phyloP scores from a whole-genome alignment of 2,329 filamentous ascomycete genomes.

The Colletotrichum euphorbiae region DNA sequence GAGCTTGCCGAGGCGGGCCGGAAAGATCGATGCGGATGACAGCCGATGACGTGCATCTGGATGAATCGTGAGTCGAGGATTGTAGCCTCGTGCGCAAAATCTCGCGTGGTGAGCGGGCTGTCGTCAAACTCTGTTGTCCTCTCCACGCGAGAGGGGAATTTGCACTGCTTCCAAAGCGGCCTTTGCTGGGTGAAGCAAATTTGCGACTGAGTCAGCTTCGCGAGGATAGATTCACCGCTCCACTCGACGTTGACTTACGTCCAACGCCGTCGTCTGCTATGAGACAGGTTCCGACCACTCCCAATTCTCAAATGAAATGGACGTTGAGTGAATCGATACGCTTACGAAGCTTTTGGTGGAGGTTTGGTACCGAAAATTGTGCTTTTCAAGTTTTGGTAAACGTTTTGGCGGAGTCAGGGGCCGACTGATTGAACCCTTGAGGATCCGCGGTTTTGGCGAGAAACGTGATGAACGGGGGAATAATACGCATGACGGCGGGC shows the following conservation, averaged over 20 bases:
- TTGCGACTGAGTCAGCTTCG: conserved; percentile 6
- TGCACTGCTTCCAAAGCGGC: conserved; percentile 6
- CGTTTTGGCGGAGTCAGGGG: neutral
- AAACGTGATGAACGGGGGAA: neutral
- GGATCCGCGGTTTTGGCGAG: neutral
- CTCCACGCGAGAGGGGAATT: neutral
- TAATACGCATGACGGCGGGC: neutral
- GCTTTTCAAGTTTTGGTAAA: neutral
- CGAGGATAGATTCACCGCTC: neutral
- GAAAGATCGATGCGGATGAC: neutral
- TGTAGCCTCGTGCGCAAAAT: neutral
- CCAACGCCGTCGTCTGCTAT: neutral
- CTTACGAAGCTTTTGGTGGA: too few relatives aligned
- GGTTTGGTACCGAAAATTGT: neutral
- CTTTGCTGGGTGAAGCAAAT: neutral
- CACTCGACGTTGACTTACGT: neutral
- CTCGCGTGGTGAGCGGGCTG: neutral
- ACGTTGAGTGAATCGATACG: too few relatives aligned
- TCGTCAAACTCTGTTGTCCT: conserved; percentile 3
- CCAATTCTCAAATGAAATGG: too few relatives aligned
- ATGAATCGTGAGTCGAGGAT: neutral
- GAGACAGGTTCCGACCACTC: too few relatives aligned
- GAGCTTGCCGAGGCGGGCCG: neutral
- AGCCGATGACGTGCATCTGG: conserved; percentile 5
- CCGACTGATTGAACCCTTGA: neutral